Percentiles rank a stretch among this genome's conserved stretches.
These are phyloP conservation scores for Neoboletus magnificus DNA, from an alignment of 768 basidiomycete genomes.

Conservation along the genomic window DNA sequence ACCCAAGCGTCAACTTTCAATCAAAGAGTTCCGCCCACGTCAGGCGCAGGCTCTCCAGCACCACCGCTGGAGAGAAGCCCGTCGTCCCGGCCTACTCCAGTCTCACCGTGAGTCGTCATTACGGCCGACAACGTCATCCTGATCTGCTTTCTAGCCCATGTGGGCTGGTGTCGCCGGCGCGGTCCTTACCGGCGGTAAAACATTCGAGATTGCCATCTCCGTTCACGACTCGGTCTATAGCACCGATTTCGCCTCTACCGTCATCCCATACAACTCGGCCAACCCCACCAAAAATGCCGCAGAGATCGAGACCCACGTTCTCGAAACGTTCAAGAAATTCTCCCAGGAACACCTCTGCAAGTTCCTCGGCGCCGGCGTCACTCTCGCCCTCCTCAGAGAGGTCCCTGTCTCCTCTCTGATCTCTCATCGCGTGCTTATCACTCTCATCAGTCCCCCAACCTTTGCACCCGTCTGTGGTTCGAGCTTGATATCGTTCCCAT, in stretches of 20 bases:
- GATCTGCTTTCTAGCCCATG: conserved; percentile 60
- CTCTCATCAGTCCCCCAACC: conserved; percentile 58
- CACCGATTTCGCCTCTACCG: conserved; percentile 67
- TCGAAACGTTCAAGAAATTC: conserved; percentile 68
- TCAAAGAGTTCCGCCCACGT: conserved; percentile 62
- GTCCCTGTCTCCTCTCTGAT: conserved; percentile 33
- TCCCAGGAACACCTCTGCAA: conserved; percentile 77
- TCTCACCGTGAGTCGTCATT: conserved; percentile 52
- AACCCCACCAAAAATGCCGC: conserved; percentile 54
- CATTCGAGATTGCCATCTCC: conserved; percentile 72
- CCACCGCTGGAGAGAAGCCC: conserved; percentile 46
- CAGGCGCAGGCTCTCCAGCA: conserved; percentile 66
- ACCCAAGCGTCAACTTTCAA: conserved; percentile 43
- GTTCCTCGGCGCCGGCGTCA: conserved; percentile 81
- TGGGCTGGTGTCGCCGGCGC: conserved; percentile 79
- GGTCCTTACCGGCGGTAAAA: conserved; percentile 53
- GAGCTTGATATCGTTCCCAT: conserved; percentile 81
- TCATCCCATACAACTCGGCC: conserved; percentile 49
- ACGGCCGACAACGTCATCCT: conserved; percentile 1
- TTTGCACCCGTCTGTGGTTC: conserved; percentile 84
- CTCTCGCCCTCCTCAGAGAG: conserved; percentile 66
- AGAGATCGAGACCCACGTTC: conserved; percentile 60
- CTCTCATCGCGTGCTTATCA: conserved; percentile 17
- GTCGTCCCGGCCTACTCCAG: conserved; percentile 52
- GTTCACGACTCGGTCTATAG: conserved; percentile 84